Evolutionary conservation across 2,329 filamentous ascomycete species (phyloP).

Genomic region (Calonectria ilicicola): DNA sequence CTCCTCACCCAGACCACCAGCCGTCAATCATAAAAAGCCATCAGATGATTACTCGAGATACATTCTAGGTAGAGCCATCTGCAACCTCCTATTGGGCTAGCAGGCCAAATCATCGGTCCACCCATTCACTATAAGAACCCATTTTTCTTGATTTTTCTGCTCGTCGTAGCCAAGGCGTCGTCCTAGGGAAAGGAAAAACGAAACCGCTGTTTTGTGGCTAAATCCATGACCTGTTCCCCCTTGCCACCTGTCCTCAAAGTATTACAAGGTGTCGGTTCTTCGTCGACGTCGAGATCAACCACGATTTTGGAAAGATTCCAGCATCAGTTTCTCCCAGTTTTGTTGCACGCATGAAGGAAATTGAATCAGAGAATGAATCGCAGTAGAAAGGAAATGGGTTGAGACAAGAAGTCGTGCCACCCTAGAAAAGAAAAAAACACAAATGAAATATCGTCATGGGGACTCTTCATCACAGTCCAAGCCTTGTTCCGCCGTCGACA

Average conservation of each 20-base stretch:
- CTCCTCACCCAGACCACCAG: constrained; percentile 40
- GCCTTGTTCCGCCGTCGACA: constrained; percentile 21
- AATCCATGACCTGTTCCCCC: constrained; percentile 28
- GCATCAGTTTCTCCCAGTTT: constrained; percentile 42
- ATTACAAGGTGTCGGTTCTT: constrained; percentile 39
- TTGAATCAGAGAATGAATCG: constrained; percentile 32
- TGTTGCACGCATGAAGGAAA: constrained; percentile 36
- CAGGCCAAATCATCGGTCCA: constrained; percentile 26
- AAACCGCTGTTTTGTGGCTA: constrained; percentile 32
- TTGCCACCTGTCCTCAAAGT: constrained; percentile 33
- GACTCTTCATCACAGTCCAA: constrained; percentile 15
- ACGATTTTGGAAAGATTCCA: constrained; percentile 34
- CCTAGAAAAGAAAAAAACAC: not conserved
- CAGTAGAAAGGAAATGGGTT: constrained; percentile 35
- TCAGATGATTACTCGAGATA: constrained; percentile 47
- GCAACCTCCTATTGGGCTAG: constrained; percentile 31
- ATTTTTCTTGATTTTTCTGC: constrained; percentile 26
- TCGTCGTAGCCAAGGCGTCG: constrained; percentile 28
- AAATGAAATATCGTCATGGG: constrained; percentile 25
- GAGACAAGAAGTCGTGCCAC: constrained; percentile 14
- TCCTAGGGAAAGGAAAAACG: constrained; percentile 21
- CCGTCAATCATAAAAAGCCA: constrained; percentile 41
- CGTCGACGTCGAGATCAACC: constrained; percentile 34
- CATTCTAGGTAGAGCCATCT: constrained; percentile 44
- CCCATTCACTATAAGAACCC: constrained; percentile 37